These are phyloP conservation scores for Gaultheria prostrata DNA, from an alignment of 148 eudicot species.

Conservation along the genomic window DNA sequence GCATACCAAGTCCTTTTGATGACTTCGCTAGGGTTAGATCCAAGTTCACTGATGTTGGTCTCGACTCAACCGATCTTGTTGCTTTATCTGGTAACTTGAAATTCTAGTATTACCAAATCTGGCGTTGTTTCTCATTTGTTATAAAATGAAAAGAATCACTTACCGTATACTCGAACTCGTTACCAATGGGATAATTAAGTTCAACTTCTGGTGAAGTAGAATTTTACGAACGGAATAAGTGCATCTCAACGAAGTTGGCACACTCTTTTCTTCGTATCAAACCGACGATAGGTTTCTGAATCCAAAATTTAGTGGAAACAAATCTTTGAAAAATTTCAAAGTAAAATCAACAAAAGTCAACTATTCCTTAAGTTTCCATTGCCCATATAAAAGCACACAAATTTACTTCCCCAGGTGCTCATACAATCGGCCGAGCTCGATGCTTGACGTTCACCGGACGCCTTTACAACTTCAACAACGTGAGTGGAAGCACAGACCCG, in stretches of 20 bases:
- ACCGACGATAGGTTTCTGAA: no score
- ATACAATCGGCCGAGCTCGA: conserved; percentile 42
- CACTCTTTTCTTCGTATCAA: no score
- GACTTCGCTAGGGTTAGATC: neutral
- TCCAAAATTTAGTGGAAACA: neutral
- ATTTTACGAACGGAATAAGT: no score
- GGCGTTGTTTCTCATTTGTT: no score
- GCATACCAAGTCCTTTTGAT: conserved; percentile 22
- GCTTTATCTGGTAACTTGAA: conserved; percentile 37
- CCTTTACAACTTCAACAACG: conserved; percentile 32
- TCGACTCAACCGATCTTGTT: conserved; percentile 26
- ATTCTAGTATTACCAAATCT: no score
- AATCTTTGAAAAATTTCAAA: neutral
- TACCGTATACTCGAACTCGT: no score
- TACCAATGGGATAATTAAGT: no score
- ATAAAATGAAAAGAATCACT: no score
- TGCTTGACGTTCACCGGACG: conserved; percentile 32
- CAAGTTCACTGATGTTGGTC: conserved; percentile 20
- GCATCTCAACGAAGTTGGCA: no score
- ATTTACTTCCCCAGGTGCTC: conserved; percentile 32
- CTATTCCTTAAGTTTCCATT: no score
- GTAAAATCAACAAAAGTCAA: no score
- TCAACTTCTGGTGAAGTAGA: no score
- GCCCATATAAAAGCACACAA: neutral
- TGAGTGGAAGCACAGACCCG: conserved; percentile 36